Percentiles rank a stretch among this genome's conserved stretches.
Conservation (phyloP, 2,329 filamentous ascomycete species). For the Tothia fuscella region DNA sequence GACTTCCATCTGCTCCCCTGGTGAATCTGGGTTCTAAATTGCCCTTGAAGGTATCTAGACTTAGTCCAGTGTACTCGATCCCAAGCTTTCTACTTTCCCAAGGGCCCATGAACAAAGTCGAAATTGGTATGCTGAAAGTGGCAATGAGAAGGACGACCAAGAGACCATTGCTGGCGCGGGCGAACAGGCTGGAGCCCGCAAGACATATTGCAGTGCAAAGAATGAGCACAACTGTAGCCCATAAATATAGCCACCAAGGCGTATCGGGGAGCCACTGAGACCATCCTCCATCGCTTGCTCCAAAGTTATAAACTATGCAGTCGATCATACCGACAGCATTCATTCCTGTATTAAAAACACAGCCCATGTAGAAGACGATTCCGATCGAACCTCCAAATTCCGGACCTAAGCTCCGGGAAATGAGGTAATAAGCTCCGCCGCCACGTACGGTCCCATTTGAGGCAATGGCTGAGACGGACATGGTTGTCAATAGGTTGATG, state of each 20-base stretch:
- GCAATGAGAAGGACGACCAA: constrained; percentile 59
- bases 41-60: constrained; percentile 53
- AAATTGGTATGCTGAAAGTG: constrained; percentile 71
- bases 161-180: constrained; percentile 66
- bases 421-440: constrained; percentile 79
- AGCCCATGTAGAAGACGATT: constrained; percentile 81
- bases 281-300: constrained; percentile 43
- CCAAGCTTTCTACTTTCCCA: constrained; percentile 51
- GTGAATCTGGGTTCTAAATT: constrained; percentile 61
- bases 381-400: constrained; percentile 86
- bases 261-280: constrained; percentile 52
- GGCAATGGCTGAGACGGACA: constrained; percentile 79
- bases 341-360: constrained; percentile 74
- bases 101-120: constrained; percentile 54
- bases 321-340: constrained; percentile 80
- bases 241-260: constrained; percentile 66
- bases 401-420: constrained; percentile 72
- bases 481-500: constrained; percentile 71
- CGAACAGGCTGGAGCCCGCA: constrained; percentile 68
- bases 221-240: constrained; percentile 59
- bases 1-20: constrained; percentile 48
- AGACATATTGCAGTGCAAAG: constrained; percentile 65
- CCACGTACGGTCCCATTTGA: constrained; percentile 83
- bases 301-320: constrained; percentile 67
- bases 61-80: constrained; percentile 70